Percentiles rank a stretch among this genome's conserved stretches.
Conservation (phyloP, 2,329 filamentous ascomycete species). For the Dothiorella sarmentorum region DNA sequence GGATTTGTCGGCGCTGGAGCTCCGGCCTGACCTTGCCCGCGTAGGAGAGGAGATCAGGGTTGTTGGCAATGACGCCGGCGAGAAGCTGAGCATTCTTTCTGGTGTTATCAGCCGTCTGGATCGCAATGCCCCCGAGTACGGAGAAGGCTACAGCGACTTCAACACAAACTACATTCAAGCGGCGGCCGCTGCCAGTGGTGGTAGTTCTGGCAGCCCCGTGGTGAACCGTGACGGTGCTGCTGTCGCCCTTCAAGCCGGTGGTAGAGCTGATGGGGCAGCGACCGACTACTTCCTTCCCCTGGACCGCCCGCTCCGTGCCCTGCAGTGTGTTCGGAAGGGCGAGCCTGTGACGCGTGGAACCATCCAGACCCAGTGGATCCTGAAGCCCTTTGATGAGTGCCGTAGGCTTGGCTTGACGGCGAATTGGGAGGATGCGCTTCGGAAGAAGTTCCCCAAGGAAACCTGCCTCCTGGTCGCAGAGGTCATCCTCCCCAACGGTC, state of each 20-base stretch:
- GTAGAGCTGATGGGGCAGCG: slow-evolving; percentile 87
- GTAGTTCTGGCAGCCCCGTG: slow-evolving; percentile 96
- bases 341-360: slow-evolving; percentile 80
- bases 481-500: slow-evolving; percentile 87
- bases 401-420: slow-evolving; percentile 79
- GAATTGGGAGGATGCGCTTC: slow-evolving; percentile 80
- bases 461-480: slow-evolving; percentile 97
- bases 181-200: slow-evolving; percentile 91
- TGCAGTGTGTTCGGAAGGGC: slow-evolving; percentile 77
- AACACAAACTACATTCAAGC: slow-evolving; percentile 96
- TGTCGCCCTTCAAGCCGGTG: slow-evolving; percentile 89
- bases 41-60: slow-evolving; percentile 95
- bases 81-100: slow-evolving; percentile 96
- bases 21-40: slow-evolving; percentile 78
- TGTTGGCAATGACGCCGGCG: slow-evolving; percentile 96
- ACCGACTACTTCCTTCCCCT: slow-evolving; percentile 97
- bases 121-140: slow-evolving; percentile 95
- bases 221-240: slow-evolving; percentile 93
- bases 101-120: slow-evolving; percentile 96
- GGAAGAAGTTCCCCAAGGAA: slow-evolving; percentile 82
- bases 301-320: slow-evolving; percentile 81
- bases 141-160: slow-evolving; percentile 97
- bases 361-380: slow-evolving; percentile 95
- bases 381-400: slow-evolving; percentile 98
- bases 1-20: slow-evolving; percentile 73